phyloP scores from a whole-genome alignment of 805 yeast genomes.

The Schwanniomyces occidentalis region DNA sequence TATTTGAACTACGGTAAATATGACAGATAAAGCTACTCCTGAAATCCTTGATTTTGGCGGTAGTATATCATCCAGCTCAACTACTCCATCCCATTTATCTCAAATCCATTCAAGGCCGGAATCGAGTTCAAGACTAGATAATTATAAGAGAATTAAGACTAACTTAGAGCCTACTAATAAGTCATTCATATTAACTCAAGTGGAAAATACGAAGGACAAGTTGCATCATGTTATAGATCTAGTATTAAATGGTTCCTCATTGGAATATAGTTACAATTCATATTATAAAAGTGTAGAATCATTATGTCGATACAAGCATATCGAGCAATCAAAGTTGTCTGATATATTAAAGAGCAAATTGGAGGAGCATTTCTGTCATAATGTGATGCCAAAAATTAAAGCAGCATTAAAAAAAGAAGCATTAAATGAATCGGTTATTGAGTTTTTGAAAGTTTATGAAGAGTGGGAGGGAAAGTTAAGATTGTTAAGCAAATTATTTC shows the following conservation, averaged over 20 bases:
- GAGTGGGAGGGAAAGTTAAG: conserved; percentile 26
- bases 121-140: conserved; percentile 3
- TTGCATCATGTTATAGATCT: conserved; percentile 17
- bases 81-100: conserved; percentile 15
- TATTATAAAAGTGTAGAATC: conserved; percentile 31
- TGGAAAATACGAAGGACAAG: conserved; percentile 11
- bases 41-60: conserved; percentile 13
- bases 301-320: conserved; percentile 30
- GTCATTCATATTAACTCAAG: conserved; percentile 2
- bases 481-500: conserved; percentile 28
- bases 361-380: conserved; percentile 12
- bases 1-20: too few relatives aligned
- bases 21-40: too few relatives aligned
- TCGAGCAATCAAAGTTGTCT: conserved; percentile 32
- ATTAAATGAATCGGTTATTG: conserved; percentile 4
- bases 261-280: conserved; percentile 21
- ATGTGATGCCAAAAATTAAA: conserved; percentile 10
- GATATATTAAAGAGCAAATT: conserved; percentile 18
- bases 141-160: conserved; percentile 19
- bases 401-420: conserved; percentile 5
- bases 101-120: conserved; percentile 11
- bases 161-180: conserved; percentile 7
- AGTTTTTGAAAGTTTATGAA: conserved; percentile 16
- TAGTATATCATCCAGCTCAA: background rate
- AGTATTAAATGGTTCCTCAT: conserved; percentile 16